Conservation (phyloP, 371 early-diverging fungal species). For the Apophysomyces elegans region DNA sequence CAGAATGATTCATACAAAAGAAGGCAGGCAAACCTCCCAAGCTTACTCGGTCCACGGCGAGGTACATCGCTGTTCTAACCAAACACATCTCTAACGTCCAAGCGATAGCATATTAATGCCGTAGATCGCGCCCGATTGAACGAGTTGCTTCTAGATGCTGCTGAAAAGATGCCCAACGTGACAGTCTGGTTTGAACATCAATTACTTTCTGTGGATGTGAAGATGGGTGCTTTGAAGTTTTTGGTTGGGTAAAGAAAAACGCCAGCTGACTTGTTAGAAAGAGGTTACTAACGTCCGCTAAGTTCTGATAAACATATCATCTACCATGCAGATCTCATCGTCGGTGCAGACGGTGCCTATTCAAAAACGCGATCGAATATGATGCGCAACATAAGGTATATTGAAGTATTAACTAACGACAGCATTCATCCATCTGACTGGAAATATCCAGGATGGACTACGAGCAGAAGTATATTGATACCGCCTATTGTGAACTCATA, state of each 20-base stretch:
- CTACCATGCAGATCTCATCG: constrained; percentile 73
- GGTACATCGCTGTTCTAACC: constrained; percentile 42
- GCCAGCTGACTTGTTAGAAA: neutral
- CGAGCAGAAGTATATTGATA: constrained; percentile 87
- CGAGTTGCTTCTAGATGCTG: constrained; percentile 74
- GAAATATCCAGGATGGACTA: constrained; percentile 73
- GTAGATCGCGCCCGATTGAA: constrained; percentile 88
- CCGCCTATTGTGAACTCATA: constrained; percentile 89
- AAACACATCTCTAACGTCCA: neutral
- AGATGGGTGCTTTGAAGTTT: constrained; percentile 52
- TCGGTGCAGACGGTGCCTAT: constrained; percentile 97
- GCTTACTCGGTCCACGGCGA: constrained; percentile 88
- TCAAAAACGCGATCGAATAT: constrained; percentile 79
- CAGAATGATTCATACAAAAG: constrained; percentile 85
- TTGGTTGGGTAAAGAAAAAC: constrained; percentile 27
- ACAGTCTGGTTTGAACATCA: constrained; percentile 70
- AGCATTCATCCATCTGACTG: neutral
- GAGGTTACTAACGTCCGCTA: constrained; percentile 25
- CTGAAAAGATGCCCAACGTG: constrained; percentile 67
- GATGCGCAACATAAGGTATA: constrained; percentile 71
- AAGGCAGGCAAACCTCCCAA: constrained; percentile 78
- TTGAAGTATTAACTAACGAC: neutral
- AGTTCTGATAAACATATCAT: constrained; percentile 9
- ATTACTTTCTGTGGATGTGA: constrained; percentile 65
- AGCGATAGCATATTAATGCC: constrained; percentile 86